Evolutionary conservation across 768 basidiomycete species (phyloP).

Genomic region (Tylopilus felleus): DNA sequence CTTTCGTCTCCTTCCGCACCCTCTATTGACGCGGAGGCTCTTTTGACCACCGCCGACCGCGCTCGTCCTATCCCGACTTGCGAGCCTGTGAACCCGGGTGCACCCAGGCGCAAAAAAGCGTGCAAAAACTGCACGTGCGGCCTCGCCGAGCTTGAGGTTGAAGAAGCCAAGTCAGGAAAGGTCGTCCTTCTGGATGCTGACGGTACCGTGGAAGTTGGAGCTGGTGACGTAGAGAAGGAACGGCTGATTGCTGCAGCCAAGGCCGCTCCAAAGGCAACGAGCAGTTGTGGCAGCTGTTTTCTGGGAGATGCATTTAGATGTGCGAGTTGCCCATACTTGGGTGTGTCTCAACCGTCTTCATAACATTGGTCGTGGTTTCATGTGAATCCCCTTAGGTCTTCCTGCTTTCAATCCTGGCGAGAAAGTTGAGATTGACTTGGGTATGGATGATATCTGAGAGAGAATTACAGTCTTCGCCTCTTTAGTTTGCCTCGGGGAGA

Average conservation of each 20-base stretch:
- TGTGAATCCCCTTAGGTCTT: constrained; percentile 57
- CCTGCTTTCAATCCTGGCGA: constrained; percentile 98
- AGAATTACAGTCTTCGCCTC: neutral
- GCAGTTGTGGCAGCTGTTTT: constrained; percentile 97
- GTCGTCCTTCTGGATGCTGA: constrained; percentile 66
- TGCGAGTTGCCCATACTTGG: constrained; percentile 91
- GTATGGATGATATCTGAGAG: constrained; percentile 81
- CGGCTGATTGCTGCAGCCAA: constrained; percentile 62
- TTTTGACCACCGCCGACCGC: constrained; percentile 82
- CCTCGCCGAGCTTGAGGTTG: constrained; percentile 88
- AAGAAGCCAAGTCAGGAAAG: constrained; percentile 60
- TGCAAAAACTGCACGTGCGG: constrained; percentile 98
- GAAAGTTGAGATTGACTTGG: constrained; percentile 89
- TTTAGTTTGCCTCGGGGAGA: neutral
- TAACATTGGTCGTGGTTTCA: constrained; percentile 9
- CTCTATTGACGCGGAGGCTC: constrained; percentile 75
- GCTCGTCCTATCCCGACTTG: constrained; percentile 74
- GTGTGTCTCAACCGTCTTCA: constrained; percentile 47
- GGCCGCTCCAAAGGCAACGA: constrained; percentile 82
- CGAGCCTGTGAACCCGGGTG: constrained; percentile 52
- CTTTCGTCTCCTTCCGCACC: constrained; percentile 68
- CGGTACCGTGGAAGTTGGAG: constrained; percentile 55
- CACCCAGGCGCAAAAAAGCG: constrained; percentile 78
- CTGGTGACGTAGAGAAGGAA: constrained; percentile 59
- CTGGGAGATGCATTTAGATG: constrained; percentile 98